Evolutionary conservation across 202 grass and related monocot genomes (phyloP).

Genomic region (Eragrostis tef): DNA sequence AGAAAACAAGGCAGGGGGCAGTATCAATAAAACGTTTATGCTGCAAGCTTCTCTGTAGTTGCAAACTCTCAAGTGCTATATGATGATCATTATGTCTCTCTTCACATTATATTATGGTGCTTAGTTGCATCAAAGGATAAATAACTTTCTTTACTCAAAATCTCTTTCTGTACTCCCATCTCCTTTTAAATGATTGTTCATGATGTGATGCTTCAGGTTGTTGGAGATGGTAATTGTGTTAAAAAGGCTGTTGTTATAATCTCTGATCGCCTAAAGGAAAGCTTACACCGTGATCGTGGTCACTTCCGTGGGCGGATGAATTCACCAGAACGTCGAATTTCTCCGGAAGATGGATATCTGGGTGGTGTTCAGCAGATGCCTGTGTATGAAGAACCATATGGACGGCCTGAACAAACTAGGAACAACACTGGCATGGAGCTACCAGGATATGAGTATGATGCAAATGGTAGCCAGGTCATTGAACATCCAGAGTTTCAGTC

Average conservation of each 20-base stretch:
- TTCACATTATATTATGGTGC: not conserved
- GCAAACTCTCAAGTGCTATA: not conserved
- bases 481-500: slow-evolving; percentile 59
- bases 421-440: slow-evolving; percentile 62
- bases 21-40: not conserved
- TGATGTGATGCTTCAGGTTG: slow-evolving; percentile 60
- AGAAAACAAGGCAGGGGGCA: not conserved
- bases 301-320: slow-evolving; percentile 65
- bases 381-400: slow-evolving; percentile 64
- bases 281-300: slow-evolving; percentile 90
- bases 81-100: slow-evolving; percentile 20
- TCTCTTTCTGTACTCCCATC: slow-evolving; percentile 15
- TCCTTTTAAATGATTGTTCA: slow-evolving; percentile 25
- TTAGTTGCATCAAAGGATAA: slow-evolving; percentile 11
- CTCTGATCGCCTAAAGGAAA: slow-evolving; percentile 88
- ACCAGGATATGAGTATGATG: slow-evolving; percentile 75
- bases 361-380: slow-evolving; percentile 55
- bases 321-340: slow-evolving; percentile 69
- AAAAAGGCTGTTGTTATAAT: slow-evolving; percentile 83
- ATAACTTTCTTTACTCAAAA: slow-evolving; percentile 9
- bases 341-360: slow-evolving; percentile 67
- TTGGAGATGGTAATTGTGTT: slow-evolving; percentile 83
- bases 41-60: not conserved
- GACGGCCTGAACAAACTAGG: slow-evolving; percentile 64
- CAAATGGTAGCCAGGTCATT: slow-evolving; percentile 67